These are phyloP conservation scores for Aotearoamyces nothofagi DNA, from an alignment of 2,329 filamentous ascomycete species.

Conservation along the genomic window DNA sequence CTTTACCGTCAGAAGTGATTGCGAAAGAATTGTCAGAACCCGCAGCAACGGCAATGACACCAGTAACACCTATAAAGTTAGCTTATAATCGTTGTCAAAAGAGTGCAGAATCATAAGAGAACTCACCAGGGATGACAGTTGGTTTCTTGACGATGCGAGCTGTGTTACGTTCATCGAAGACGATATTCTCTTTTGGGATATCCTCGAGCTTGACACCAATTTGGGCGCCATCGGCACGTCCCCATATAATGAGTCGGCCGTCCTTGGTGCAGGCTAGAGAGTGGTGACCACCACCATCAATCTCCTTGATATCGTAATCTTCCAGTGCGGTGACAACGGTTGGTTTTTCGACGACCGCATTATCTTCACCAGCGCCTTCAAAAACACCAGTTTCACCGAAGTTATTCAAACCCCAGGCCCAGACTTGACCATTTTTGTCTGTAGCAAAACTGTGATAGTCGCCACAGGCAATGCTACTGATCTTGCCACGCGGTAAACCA, in stretches of 20 bases:
- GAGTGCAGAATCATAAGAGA: too few relatives aligned
- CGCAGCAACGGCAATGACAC: conserved; percentile 44
- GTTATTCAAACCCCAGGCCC: conserved; percentile 76
- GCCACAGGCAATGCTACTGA: conserved; percentile 34
- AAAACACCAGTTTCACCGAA: conserved; percentile 65
- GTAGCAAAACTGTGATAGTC: conserved; percentile 73
- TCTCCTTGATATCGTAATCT: conserved; percentile 45
- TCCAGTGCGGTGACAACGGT: conserved; percentile 49
- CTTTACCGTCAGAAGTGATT: conserved; percentile 51
- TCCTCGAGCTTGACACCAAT: conserved; percentile 40
- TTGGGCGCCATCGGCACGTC: conserved; percentile 37
- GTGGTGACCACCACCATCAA: conserved; percentile 66
- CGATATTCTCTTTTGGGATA: conserved; percentile 40
- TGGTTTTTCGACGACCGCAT: conserved; percentile 59
- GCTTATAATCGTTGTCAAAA: too few relatives aligned
- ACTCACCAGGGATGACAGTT: conserved; percentile 39
- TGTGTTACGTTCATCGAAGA: conserved; percentile 47
- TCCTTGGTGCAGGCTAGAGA: conserved; percentile 45
- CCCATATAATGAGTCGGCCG: conserved; percentile 44
- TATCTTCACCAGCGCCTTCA: conserved; percentile 47
- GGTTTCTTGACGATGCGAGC: conserved; percentile 61
- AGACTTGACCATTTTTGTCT: conserved; percentile 52
- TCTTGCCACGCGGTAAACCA: conserved; percentile 17
- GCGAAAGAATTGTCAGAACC: conserved; percentile 63
- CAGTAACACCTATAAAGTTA: too few relatives aligned